These are phyloP conservation scores for Sarcodon sp. DNA, from an alignment of 768 basidiomycete species.

Conservation along the genomic window DNA sequence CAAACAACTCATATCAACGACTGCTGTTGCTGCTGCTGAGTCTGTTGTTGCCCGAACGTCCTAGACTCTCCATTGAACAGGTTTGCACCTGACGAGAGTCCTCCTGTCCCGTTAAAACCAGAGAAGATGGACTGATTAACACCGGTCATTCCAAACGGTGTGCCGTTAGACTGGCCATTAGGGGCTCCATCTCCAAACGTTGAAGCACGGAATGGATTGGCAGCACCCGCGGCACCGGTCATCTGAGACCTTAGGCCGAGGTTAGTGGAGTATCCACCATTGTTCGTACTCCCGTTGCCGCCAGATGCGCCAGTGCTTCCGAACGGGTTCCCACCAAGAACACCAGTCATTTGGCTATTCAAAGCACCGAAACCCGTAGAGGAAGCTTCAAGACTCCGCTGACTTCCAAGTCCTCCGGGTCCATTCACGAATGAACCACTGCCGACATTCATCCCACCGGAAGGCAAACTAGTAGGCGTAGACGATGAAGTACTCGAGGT, in stretches of 20 bases:
- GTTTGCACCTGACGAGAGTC: neutral
- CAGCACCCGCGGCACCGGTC: slow-evolving; percentile 20
- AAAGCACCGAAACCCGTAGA: slow-evolving; percentile 38
- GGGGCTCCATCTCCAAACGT: slow-evolving; percentile 13
- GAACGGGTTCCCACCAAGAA: slow-evolving; percentile 17
- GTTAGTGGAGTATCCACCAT: too few relatives aligned
- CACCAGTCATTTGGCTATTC: slow-evolving; percentile 13
- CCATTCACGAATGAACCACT: too few relatives aligned
- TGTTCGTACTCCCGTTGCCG: slow-evolving; percentile 7
- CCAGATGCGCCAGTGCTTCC: slow-evolving; percentile 5
- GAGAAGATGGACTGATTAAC: neutral
- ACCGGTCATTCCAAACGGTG: neutral
- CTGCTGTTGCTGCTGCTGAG: neutral
- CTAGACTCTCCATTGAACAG: neutral
- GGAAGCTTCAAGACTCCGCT: slow-evolving; percentile 1
- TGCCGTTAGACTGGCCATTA: neutral
- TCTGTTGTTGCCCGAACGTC: neutral
- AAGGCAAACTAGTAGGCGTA: slow-evolving; percentile 3
- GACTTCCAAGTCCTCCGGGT: slow-evolving; percentile 1
- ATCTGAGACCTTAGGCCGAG: slow-evolving; percentile 24
- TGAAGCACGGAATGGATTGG: slow-evolving; percentile 30
- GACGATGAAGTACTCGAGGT: slow-evolving; percentile 1
- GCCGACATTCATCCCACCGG: slow-evolving; percentile 1
- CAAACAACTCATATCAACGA: neutral
- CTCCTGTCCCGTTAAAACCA: neutral